A percentile compares a stretch with the other conserved stretches of the same genome.
Conservation (phyloP, 768 basidiomycete genomes). For the Auricularia auricula-judae region DNA sequence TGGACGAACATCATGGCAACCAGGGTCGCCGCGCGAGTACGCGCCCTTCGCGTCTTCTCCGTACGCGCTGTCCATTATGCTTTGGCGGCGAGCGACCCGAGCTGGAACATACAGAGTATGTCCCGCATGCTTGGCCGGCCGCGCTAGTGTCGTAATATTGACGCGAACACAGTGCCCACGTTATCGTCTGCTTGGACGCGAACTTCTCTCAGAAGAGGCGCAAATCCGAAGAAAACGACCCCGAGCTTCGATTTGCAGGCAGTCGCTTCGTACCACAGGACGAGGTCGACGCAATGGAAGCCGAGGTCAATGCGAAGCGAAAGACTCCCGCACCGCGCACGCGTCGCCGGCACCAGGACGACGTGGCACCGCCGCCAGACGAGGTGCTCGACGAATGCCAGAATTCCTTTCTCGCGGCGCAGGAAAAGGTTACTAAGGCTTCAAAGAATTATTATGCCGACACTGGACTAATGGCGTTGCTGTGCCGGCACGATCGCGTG, state of each 20-base stretch:
- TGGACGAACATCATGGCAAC: neutral
- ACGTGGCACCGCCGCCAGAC: neutral
- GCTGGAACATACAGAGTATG: neutral
- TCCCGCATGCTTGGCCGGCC: too few relatives aligned
- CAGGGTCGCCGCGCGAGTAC: too few relatives aligned
- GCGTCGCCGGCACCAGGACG: neutral
- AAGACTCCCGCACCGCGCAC: too few relatives aligned
- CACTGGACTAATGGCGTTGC: constrained; percentile 6
- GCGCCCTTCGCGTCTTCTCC: neutral
- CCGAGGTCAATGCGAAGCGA: neutral
- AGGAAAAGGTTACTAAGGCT: constrained; percentile 5
- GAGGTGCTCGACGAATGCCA: constrained; percentile 4
- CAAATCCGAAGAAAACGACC: neutral
- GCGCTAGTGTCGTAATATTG: too few relatives aligned
- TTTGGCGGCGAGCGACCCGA: too few relatives aligned
- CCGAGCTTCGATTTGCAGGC: neutral
- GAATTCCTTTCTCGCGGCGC: constrained; percentile 5
- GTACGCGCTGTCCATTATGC: constrained; percentile 1
- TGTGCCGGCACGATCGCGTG: constrained; percentile 6
- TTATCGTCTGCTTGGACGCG: constrained; percentile 2
- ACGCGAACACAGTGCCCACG: neutral
- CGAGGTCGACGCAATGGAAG: neutral
- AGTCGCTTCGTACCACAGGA: neutral
- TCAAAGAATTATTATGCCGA: constrained; percentile 3
- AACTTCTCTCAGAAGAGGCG: constrained; percentile 3